These are phyloP conservation scores for Pichia nakasei DNA, from an alignment of 805 yeast species.

Conservation along the genomic window DNA sequence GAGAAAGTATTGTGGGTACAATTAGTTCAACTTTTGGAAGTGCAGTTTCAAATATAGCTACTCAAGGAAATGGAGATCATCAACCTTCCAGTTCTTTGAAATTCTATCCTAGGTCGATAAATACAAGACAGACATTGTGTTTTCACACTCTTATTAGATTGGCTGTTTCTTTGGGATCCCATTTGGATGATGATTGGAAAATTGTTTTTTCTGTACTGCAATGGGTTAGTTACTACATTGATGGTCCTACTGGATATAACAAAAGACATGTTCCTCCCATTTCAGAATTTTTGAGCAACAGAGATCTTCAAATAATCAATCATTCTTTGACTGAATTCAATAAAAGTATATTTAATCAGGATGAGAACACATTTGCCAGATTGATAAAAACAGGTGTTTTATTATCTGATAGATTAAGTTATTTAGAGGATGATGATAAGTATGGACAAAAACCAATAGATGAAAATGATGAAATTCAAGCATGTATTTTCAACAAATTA, in stretches of 20 bases:
- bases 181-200: conserved; percentile 60
- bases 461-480: conserved; percentile 14
- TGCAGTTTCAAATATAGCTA: conserved; percentile 26
- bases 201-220: conserved; percentile 55
- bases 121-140: conserved; percentile 64
- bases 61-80: not conserved
- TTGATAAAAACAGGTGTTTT: conserved; percentile 39
- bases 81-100: conserved; percentile 4
- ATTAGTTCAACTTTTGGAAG: conserved; percentile 35
- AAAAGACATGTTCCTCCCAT: conserved; percentile 35
- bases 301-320: conserved; percentile 46
- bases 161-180: conserved; percentile 75
- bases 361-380: conserved; percentile 38
- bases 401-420: conserved; percentile 29
- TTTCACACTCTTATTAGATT: conserved; percentile 71
- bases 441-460: conserved; percentile 17
- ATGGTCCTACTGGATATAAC: conserved; percentile 45
- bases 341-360: conserved; percentile 53
- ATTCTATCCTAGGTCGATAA: conserved; percentile 38
- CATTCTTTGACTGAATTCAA: conserved; percentile 48
- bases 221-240: conserved; percentile 67
- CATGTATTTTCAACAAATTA: conserved; percentile 47
- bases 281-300: conserved; percentile 33
- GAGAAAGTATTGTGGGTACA: conserved; percentile 46
- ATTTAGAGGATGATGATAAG: conserved; percentile 1